Base-by-base conservation (phyloP, 2,329 filamentous ascomycete genomes). In the Trichothecium roseum region DNA sequence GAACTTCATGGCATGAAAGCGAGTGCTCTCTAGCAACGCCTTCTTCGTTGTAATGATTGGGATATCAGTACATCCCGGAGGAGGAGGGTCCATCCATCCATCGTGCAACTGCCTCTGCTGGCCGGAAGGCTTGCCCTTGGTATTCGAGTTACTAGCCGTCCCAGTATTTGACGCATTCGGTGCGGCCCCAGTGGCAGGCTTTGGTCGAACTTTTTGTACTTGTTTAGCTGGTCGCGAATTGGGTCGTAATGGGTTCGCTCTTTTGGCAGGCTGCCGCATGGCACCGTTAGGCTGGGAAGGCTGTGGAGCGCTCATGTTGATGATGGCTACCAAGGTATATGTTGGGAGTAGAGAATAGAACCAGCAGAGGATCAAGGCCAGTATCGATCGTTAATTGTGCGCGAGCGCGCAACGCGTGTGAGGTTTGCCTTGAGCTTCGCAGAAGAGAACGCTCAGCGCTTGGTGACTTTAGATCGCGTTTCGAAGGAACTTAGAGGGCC, bases 1-100 rank as follows among this genome's bases (percentile, higher is more conserved):
- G 46, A 98, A 78, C 46, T 84, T 81, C 68, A 94, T 88, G 42
- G 94, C 74, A 53, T 98, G 91, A 50, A 87, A 79, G 33, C 89
- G 82, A 40, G 94, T 63, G 5, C 82, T 84, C 46, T 91, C 81
- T 37, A 84, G 70, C 34, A 94, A 59, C 8, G 80, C 77, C 49
- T 80, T 78, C 59, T 93, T 94, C 6, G 85, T 93, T 6, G 87
- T 84, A 44, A 86, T 75, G 14, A 96, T 69, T 12, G 85, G 84
- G 46, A 68, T 69, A 28, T 72, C 68, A 12, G 47, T 60, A 48
- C 78, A 78, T 18, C 57, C 62, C 1, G 53, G 49, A 3, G 66
- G 62, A 2, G 68, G 60, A 18, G 69, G 62, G 31, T 68, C 63
- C 4, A 71, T 72, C 75, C 75, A 80, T 30, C 75, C 76, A 29